Percentiles rank a stretch among this genome's conserved stretches.
Conservation (phyloP, 2,329 filamentous ascomycete species). For the Clathrospora elynae region DNA sequence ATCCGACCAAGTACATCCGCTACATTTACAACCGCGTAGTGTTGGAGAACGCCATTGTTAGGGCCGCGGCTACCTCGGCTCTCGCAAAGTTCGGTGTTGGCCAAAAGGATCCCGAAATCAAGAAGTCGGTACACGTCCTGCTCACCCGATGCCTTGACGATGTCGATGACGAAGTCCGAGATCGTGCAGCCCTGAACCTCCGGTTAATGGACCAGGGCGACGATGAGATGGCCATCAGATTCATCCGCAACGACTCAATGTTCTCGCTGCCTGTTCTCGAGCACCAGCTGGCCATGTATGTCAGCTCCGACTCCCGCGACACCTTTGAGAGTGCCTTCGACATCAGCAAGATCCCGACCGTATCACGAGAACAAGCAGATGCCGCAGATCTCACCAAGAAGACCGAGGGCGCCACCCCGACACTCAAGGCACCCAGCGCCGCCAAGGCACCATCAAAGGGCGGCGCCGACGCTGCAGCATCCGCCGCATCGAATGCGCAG, state of each 20-base stretch:
- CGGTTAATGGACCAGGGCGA: constrained; percentile 85
- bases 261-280: constrained; percentile 94
- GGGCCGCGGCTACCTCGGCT: constrained; percentile 92
- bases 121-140: constrained; percentile 90
- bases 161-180: constrained; percentile 95
- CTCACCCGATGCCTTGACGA: constrained; percentile 94
- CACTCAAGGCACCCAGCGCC: constrained; percentile 87
- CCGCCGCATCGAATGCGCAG: constrained; percentile 79
- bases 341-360: constrained; percentile 85
- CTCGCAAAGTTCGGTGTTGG: constrained; percentile 94
- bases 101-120: constrained; percentile 94
- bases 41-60: constrained; percentile 92
- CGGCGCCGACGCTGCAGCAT: constrained; percentile 74
- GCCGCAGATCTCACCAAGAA: constrained; percentile 97
- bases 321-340: constrained; percentile 88
- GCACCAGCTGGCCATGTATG: constrained; percentile 96
- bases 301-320: constrained; percentile 86
- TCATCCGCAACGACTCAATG: constrained; percentile 96
- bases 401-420: constrained; percentile 88
- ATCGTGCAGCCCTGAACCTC: constrained; percentile 90
- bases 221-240: constrained; percentile 82
- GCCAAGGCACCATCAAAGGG: constrained; percentile 72
- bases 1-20: constrained; percentile 97
- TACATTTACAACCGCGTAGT: constrained; percentile 99
- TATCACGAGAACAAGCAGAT: constrained; percentile 93